Base-by-base conservation (phyloP, 139 green algal genomes). In the Chlorella sp. region DNA sequence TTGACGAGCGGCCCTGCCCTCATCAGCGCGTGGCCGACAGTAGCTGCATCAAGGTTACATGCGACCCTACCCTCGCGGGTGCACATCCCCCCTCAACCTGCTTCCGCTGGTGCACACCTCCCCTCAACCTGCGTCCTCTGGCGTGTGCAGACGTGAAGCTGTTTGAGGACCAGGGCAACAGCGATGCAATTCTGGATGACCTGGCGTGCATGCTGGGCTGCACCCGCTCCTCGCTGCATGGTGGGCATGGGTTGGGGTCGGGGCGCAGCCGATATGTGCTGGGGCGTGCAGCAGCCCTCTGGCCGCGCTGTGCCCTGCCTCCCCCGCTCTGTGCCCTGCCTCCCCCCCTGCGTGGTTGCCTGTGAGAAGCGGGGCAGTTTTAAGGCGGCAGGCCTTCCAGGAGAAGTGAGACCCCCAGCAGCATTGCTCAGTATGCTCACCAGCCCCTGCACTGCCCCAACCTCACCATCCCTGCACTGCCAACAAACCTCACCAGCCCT, bases 181-280 rank as follows among this genome's bases (percentile, higher is more conserved):
- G 91, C 1, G 97, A 99, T 82, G 83, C 85, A 0, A 91, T 98
- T 1, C 91, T 99, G 70, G 97, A 99, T 73, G 97, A 99, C 86
- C 89, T 98, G 48, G 91, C 94, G 11, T 99, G 97, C 90, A 96
- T 99, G 92, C 92, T 99, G 85, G 95, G 96, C 43, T 99, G 97
- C 92, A 99, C 97, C 3, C 89, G 97, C 26, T 96, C 94, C 70
- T 95, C 89, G 73, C 84, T 99, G 51, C 90, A 99, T 83, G 95
- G 93, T 96, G 77, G 51, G 93, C 24, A 30, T 40, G 34, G 5
- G 1, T 44, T 8, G 69, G 22, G 38, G 69, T 16, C 2, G 68
- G 26, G 30, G 44, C 2, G 11, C 13, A 19, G 68, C 28, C 34
- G 3, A n/a, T 38, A 48, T 16, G 62, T 38, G 28, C 62, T 28